Evolutionary conservation across 306 rosid genomes (phyloP), one percentile per base, ranked within the genome.

Genomic region (Vigna angularis): DNA sequence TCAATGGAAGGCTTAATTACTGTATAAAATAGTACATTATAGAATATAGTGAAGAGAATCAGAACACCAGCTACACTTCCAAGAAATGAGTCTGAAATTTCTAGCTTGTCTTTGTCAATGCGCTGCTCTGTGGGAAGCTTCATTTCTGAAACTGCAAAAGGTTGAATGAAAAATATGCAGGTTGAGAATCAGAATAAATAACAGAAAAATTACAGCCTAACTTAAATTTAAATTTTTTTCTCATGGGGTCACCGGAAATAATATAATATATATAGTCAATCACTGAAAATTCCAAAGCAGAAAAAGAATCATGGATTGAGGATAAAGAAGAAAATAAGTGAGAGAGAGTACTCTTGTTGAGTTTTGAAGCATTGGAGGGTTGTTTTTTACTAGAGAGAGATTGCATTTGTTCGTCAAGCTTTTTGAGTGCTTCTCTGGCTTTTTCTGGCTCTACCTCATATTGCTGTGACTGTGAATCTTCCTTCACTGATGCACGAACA

Each of bases 1-100:
- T 94, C 98, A 8, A 92, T 73, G 76, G 97, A 47, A 56, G 97
- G 97, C 68, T 91, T 91, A 87, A 94, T 87, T 38, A 94, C 89
- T 61, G 86, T 56, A 67, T 73, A 51, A 61, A 94, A 92, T 0
- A 94, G 40, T 42, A 88, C 82, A 73, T 94, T 89, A 80, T 94
- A 94, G 16, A 94, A 85, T 52, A 94, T 82, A 38, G 93, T 86
- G 85, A 92, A 78, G 22, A 88, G 83, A 74, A 94, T 74, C 17
- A 90, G 83, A 72, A 73, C 85, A 81, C 45, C 83, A 9, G 94
- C 92, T 13, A 85, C 15, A 61, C 68, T 71, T 36, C 81, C 66
- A 22, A 94, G 87, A 79, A 85, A 79, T 3, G 93, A 78, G 1
- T 38, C 88, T n/a, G 97, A 82, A 78, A 89, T 66, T 75, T 89